phyloP scores from a whole-genome alignment of 768 basidiomycete species.

The Tylopilus rubrobrunneus region DNA sequence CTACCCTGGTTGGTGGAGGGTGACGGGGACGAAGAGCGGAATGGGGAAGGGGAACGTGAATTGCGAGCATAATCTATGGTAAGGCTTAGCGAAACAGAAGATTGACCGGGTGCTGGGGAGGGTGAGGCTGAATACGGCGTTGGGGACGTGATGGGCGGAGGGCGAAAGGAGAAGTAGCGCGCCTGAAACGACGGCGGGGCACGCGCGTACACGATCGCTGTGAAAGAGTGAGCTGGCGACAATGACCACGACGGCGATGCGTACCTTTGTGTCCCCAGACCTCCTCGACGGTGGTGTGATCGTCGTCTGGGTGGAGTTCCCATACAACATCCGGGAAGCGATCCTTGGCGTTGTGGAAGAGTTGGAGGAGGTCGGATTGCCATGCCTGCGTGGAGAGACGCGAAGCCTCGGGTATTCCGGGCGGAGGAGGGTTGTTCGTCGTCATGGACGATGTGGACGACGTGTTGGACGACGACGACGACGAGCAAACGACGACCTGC shows the following conservation, averaged over 20 bases:
- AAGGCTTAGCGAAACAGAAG: constrained; percentile 55
- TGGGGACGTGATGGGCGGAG: constrained; percentile 50
- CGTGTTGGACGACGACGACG: constrained; percentile 18
- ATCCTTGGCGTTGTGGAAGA: constrained; percentile 84
- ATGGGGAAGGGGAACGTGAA: constrained; percentile 46
- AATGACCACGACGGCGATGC: constrained; percentile 14
- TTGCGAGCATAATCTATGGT: constrained; percentile 39
- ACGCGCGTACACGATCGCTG: constrained; percentile 92
- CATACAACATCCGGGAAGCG: constrained; percentile 98
- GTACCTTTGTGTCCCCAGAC: constrained; percentile 96
- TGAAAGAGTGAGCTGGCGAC: background rate
- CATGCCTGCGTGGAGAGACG: constrained; percentile 66
- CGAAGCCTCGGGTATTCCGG: constrained; percentile 51
- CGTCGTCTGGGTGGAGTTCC: constrained; percentile 59
- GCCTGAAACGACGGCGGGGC: constrained; percentile 90
- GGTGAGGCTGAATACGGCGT: constrained; percentile 47
- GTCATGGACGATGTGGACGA: constrained; percentile 25
- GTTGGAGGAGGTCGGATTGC: constrained; percentile 73
- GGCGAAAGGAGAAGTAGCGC: constrained; percentile 79
- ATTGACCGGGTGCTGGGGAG: constrained; percentile 51
- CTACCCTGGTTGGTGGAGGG: constrained; percentile 40
- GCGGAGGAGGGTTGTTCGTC: constrained; percentile 26
- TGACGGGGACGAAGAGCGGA: constrained; percentile 43
- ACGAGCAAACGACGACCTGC: constrained; percentile 12
- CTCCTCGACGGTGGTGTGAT: constrained; percentile 48